Evolutionary conservation across 164 flowering plant genomes (phyloP).

Genomic region (Vitis labrusca): DNA sequence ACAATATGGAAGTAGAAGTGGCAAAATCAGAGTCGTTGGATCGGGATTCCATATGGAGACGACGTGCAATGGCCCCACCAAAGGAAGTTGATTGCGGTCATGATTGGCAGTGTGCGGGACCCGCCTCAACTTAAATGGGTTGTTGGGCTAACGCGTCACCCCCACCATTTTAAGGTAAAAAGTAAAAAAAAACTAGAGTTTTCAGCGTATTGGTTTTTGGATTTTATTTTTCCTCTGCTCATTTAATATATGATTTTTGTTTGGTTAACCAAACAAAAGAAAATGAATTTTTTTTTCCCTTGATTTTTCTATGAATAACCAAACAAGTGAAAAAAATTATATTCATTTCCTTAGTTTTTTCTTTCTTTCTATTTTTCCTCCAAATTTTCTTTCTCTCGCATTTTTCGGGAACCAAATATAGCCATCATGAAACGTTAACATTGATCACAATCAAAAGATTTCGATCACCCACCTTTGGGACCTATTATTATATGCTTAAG

Average conservation of each 20-base stretch:
- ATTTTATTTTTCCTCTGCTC: background rate
- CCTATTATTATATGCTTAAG: no score
- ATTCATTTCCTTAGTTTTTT: no score
- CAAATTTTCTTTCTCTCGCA: no score
- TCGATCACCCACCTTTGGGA: no score
- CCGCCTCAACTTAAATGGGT: slow-evolving; percentile 5
- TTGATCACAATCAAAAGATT: no score
- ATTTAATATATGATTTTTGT: background rate
- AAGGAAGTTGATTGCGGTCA: slow-evolving; percentile 9
- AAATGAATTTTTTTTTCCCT: no score
- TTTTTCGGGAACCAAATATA: no score
- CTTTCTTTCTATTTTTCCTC: no score
- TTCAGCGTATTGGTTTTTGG: background rate
- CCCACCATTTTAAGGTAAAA: background rate
- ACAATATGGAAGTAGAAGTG: slow-evolving; percentile 10
- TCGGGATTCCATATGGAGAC: slow-evolving; percentile 13
- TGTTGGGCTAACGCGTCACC: slow-evolving; percentile 15
- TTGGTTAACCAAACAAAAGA: no score
- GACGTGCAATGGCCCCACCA: slow-evolving; percentile 20
- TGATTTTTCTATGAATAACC: no score
- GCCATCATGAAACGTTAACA: no score
- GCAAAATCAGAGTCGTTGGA: slow-evolving; percentile 19
- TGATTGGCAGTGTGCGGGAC: slow-evolving; percentile 20
- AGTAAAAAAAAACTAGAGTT: background rate
- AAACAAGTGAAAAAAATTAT: no score